Evolutionary conservation across 2,329 filamentous ascomycete species (phyloP), one percentile per base, ranked within the genome.

Genomic region (Fusarium beomiforme): DNA sequence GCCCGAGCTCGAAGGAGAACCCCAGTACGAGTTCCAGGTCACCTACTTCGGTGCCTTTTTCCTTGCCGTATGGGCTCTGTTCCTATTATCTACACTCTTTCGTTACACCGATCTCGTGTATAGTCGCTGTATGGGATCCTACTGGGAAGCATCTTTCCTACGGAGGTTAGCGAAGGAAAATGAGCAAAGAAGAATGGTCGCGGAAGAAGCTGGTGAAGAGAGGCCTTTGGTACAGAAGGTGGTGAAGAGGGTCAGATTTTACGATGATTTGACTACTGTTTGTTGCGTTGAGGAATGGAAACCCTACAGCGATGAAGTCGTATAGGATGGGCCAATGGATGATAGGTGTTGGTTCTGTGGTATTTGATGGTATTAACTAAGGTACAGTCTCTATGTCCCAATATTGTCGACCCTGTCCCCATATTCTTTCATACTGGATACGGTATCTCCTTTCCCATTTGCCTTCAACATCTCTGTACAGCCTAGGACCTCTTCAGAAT

Each of bases 241-340:
- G 17, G n/a, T 43, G 7, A 67, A 62, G 39, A 44, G 24, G 17
- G 56, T 67, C 34, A 60, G 47, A 13, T 67, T 67, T 31, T 36
- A 51, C 14, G 56, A 62, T 10, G 54, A 61, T 33, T 23, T n/a
- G 7, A 34, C 29, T 8, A 12, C 17, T 14, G 31, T 53, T 39
- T 31, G 42, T 29, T 16, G n/a, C 16, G 13, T 31, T 39, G 33
- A 58, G 10, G 31, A 23, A 13, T 8, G 26, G 47, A 10, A 51
- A 37, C 17, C 21, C 14, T n/a, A n/a, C 44, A 12, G 42, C 33
- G 17, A 33, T 17, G 26, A 9, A 33, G 19, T 31, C 17, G 21
- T 13, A 24, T 31, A 41, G 11, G 19, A n/a, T 24, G 12, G 24
- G 16, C 8, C 21, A 19, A 51, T 24, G 21, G 7, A 13, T 13